Base-by-base conservation (phyloP, 495 filamentous ascomycete genomes). In the Xylaria acuta region DNA sequence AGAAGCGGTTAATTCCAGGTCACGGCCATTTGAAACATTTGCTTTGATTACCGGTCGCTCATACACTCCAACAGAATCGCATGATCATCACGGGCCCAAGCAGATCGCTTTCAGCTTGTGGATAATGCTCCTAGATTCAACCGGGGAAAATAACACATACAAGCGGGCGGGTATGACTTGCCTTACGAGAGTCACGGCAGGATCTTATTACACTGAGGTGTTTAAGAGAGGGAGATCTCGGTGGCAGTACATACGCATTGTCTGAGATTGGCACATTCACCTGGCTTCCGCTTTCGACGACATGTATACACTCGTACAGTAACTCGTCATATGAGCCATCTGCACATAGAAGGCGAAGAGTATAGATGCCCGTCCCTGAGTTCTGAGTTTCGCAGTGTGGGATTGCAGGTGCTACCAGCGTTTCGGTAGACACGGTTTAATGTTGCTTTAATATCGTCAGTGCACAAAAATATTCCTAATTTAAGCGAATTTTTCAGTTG, bases 171-270 rank as follows among this genome's bases (percentile, higher is more conserved):
- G 65, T 30, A 41, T 18, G 14, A 40, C 18, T n/a, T 5, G 18
- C 2, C 43, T 67, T 53, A 11, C 0, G 0, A n/a, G 1, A 9
- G 32, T 64, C 38, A 27, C 8, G 14, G 9, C 20, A 47, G 30
- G 5, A 25, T 22, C 64, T 25, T 2, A 67, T 18, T 25, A 2
- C 16, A 41, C 18, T 16, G 64, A 67, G 2, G 30, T 67, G 20
- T 54, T 67, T 14, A 53, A 54, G 32, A 54, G 40, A 40, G 64
- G 64, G 47, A 67, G 45, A 22, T 32, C 64, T 40, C 27, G 64
- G 7, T 67, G 64, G 64, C 45, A 67, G 47, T 40, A 67, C n/a
- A 67, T 67, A 53, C 64, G 43, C 11, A 34, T 67, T 56, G 49
- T 56, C 14, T 67, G 43, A 63, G 30, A 63, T 12, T 63, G 59